Conservation (phyloP, 2,329 filamentous ascomycete genomes). For the Emergomyces pasteurianus region DNA sequence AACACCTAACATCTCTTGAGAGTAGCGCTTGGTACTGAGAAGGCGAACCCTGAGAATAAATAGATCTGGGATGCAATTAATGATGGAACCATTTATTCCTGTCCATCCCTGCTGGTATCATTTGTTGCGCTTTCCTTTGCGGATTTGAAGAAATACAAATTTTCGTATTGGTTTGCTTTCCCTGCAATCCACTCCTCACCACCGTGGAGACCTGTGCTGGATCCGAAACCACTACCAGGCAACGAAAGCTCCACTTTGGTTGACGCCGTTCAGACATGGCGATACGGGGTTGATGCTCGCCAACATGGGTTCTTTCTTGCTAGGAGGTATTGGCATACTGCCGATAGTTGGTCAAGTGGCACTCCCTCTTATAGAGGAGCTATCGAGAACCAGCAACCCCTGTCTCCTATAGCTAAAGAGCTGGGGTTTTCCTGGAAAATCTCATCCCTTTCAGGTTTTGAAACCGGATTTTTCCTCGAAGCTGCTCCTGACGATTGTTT, state of each 20-base stretch:
- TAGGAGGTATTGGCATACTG: conserved; percentile 49
- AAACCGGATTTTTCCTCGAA: conserved; percentile 74
- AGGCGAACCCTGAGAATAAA: conserved; percentile 27
- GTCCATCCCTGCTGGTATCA: conserved; percentile 78
- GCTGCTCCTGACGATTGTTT: conserved; percentile 62
- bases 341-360: conserved; percentile 6
- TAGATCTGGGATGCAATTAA: conserved; percentile 96
- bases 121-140: conserved; percentile 87
- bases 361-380: conserved; percentile 15
- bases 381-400: conserved; percentile 28
- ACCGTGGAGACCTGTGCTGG: conserved; percentile 53
- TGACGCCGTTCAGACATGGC: conserved; percentile 78
- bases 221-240: conserved; percentile 38
- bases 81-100: conserved; percentile 90
- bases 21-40: not conserved
- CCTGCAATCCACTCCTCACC: conserved; percentile 85
- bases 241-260: conserved; percentile 68
- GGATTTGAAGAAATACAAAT: conserved; percentile 93
- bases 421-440: conserved; percentile 67
- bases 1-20: not conserved
- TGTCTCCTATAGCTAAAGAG: conserved; percentile 42
- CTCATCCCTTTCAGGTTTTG: conserved; percentile 62
- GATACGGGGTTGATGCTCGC: conserved; percentile 64
- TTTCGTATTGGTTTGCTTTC: conserved; percentile 97
- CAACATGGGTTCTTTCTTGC: conserved; percentile 96